A percentile compares a stretch with the other conserved stretches of the same genome.
Conservation (phyloP, 257 asterid genomes). For the Anisodus tanguticus region DNA sequence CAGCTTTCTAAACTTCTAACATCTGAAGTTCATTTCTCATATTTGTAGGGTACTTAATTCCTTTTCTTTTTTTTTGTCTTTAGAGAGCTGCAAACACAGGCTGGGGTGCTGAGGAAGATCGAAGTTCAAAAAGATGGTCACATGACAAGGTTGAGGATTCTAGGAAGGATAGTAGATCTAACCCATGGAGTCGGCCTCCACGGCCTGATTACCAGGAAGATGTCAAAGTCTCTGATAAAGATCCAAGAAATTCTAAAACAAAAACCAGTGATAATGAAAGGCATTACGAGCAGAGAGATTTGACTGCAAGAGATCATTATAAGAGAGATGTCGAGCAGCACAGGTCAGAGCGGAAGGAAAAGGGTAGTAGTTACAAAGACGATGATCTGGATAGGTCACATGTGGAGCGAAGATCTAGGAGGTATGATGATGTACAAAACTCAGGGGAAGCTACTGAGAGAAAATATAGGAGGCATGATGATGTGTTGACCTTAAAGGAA, state of each 20-base stretch:
- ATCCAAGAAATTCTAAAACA: slow-evolving; percentile 38
- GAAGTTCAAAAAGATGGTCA: slow-evolving; percentile 53
- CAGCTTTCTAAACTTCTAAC: neutral
- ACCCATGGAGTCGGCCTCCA: slow-evolving; percentile 37
- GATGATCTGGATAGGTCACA: slow-evolving; percentile 38
- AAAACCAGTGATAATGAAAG: slow-evolving; percentile 34
- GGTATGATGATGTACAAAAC: slow-evolving; percentile 40
- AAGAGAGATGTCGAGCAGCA: slow-evolving; percentile 39
- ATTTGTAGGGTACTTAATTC: neutral
- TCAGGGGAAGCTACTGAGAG: slow-evolving; percentile 47
- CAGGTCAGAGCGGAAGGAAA: slow-evolving; percentile 36
- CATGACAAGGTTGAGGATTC: slow-evolving; percentile 57
- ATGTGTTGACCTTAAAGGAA: slow-evolving; percentile 39
- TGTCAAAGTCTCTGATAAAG: slow-evolving; percentile 36
- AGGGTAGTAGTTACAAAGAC: slow-evolving; percentile 33
- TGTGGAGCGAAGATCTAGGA: slow-evolving; percentile 47
- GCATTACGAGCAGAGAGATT: slow-evolving; percentile 33
- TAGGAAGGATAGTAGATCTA: slow-evolving; percentile 44
- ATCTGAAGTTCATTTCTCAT: neutral
- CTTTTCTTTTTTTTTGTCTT: slow-evolving; percentile 18
- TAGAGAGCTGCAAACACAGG: slow-evolving; percentile 99
- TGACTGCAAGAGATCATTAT: slow-evolving; percentile 37
- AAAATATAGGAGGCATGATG: slow-evolving; percentile 47
- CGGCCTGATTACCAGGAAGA: slow-evolving; percentile 41
- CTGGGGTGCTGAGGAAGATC: slow-evolving; percentile 90